Conservation (phyloP, 768 basidiomycete species). For the Dacryopinax spathularia region DNA sequence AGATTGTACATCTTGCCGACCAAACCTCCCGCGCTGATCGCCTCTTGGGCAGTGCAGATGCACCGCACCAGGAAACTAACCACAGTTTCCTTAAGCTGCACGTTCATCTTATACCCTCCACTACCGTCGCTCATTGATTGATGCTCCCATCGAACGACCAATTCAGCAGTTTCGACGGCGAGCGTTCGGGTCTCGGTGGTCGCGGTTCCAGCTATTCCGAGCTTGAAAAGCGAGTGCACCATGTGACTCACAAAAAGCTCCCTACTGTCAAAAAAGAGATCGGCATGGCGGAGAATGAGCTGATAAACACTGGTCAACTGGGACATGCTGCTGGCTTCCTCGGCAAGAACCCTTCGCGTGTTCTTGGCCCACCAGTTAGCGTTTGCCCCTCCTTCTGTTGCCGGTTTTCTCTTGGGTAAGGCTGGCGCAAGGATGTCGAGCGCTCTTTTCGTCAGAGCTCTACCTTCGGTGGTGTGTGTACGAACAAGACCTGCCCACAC, state of each 20-base stretch:
- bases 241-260: conserved; percentile 88
- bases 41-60: conserved; percentile 42
- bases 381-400: conserved; percentile 41
- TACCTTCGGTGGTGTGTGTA: conserved; percentile 51
- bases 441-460: conserved; percentile 67
- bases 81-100: conserved; percentile 47
- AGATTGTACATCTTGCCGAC: conserved; percentile 10
- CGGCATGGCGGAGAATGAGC: conserved; percentile 77
- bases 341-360: conserved; percentile 69
- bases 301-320: conserved; percentile 76
- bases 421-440: conserved; percentile 74
- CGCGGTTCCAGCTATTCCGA: conserved; percentile 62
- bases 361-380: conserved; percentile 64
- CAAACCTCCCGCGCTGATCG: conserved; percentile 12
- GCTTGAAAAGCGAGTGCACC: conserved; percentile 73
- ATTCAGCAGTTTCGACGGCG: conserved; percentile 80
- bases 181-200: conserved; percentile 69
- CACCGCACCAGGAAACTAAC: conserved; percentile 92
- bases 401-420: conserved; percentile 45
- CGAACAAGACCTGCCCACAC: conserved; percentile 85
- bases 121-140: conserved; percentile 28
- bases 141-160: conserved; percentile 90
- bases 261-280: conserved; percentile 85
- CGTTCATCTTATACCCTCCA: conserved; percentile 6
- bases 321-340: conserved; percentile 61